Conservation (phyloP, 768 basidiomycete species). For the Mycena metata region DNA sequence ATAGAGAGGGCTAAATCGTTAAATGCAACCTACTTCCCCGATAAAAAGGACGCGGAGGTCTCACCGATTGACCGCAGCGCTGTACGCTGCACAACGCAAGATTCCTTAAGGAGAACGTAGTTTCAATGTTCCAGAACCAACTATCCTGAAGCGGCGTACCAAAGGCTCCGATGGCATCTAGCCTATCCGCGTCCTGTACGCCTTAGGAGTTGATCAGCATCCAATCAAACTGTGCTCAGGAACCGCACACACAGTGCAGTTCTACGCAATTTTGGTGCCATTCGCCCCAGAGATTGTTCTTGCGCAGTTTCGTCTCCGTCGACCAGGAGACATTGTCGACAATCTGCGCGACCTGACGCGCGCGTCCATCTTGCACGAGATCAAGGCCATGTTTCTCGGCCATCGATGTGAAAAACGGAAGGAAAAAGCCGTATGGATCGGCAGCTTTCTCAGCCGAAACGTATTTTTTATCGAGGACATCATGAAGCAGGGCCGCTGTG, state of each 20-base stretch:
- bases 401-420: constrained; percentile 58
- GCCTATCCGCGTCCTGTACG: constrained; percentile 69
- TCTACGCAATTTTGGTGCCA: constrained; percentile 24
- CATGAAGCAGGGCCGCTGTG: constrained; percentile 87
- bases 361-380: constrained; percentile 72
- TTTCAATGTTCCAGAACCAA: not conserved
- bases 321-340: constrained; percentile 89
- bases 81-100: constrained; percentile 66
- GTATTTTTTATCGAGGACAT: constrained; percentile 90
- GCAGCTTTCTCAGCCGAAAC: constrained; percentile 67
- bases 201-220: constrained; percentile 22
- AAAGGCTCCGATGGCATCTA: constrained; percentile 69
- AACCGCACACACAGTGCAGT: constrained; percentile 24
- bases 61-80: constrained; percentile 55
- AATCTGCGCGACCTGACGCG: constrained; percentile 67
- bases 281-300: constrained; percentile 15
- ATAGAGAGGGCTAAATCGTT: constrained; percentile 55
- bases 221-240: not conserved
- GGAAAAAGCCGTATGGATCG: constrained; percentile 43
- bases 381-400: constrained; percentile 62
- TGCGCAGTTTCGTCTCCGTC: constrained; percentile 76
- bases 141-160: constrained; percentile 49
- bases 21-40: not conserved
- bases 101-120: constrained; percentile 49
- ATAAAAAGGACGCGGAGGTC: not conserved